Conservation (phyloP, 768 basidiomycete species). For the Trametes sanguinea region DNA sequence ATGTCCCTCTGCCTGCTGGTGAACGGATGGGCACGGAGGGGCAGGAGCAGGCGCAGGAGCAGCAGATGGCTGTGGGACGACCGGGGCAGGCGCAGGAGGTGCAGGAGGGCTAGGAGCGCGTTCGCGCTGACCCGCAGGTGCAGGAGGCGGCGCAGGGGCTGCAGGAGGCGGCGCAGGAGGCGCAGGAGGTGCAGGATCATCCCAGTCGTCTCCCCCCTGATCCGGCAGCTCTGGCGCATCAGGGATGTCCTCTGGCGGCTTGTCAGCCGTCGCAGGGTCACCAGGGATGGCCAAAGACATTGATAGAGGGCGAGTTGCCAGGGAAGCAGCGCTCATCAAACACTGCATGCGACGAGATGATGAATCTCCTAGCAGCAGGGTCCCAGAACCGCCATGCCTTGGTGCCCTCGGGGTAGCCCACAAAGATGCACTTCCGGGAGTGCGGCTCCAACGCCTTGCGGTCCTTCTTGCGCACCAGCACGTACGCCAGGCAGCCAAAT, state of each 20-base stretch:
- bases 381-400: conserved; percentile 10
- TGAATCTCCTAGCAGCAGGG: conserved; percentile 16
- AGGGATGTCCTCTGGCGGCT: conserved; percentile 1
- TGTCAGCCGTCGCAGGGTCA: background rate
- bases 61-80: conserved; percentile 2
- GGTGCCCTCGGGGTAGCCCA: conserved; percentile 4
- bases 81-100: conserved; percentile 5
- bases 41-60: background rate
- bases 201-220: conserved; percentile 14
- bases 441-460: conserved; percentile 26
- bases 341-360: conserved; percentile 16
- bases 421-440: conserved; percentile 38
- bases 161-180: conserved; percentile 3
- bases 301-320: too few species aligned
- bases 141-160: background rate
- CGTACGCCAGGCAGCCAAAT: conserved; percentile 44
- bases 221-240: conserved; percentile 11
- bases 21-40: too few species aligned
- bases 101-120: conserved; percentile 2
- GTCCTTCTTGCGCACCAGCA: conserved; percentile 40
- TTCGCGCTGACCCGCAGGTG: too few species aligned
- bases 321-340: conserved; percentile 10
- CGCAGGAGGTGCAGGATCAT: conserved; percentile 20
- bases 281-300: conserved; percentile 11
- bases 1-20: background rate